A percentile compares a stretch with the other conserved stretches of the same genome.
phyloP scores from a whole-genome alignment of 495 filamentous ascomycete species.

The Melanomma pulvis-pyrius region DNA sequence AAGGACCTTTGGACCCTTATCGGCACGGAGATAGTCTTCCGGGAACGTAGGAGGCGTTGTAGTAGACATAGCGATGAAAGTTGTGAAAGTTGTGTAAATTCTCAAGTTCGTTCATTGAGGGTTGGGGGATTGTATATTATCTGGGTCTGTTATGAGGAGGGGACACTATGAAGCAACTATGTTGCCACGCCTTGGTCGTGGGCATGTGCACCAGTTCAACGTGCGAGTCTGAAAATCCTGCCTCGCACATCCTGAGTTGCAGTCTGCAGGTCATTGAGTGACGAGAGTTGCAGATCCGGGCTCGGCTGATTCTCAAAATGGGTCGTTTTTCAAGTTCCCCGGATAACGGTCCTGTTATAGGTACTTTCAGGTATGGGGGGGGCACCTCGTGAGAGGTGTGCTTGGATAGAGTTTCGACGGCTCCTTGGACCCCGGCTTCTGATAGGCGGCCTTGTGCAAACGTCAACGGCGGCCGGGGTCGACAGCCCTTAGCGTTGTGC shows the following conservation, averaged over 20 bases:
- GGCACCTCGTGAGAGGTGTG: neutral
- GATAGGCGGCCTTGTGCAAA: neutral
- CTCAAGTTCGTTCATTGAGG: neutral
- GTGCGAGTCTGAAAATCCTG: neutral
- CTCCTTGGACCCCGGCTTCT: neutral
- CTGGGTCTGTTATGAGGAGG: too few species aligned
- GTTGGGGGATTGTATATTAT: too few species aligned
- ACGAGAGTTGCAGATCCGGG: neutral
- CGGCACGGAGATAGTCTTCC: constrained; percentile 21
- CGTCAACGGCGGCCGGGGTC: neutral
- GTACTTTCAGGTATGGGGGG: neutral
- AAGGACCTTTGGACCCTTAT: constrained; percentile 22
- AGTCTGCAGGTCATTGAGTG: neutral
- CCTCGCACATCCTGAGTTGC: neutral
- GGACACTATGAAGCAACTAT: neutral
- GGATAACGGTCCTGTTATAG: neutral
- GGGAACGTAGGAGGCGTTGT: neutral
- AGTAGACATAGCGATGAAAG: neutral
- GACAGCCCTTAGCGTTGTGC: neutral
- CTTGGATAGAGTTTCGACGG: neutral
- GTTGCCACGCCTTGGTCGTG: neutral
- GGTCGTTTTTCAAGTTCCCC: neutral
- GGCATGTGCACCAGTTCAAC: neutral
- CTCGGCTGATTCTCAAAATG: neutral
- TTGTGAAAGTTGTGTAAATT: neutral